phyloP scores from a whole-genome alignment of 108 stramenopile genomes.

The Skeletonema marinoi region DNA sequence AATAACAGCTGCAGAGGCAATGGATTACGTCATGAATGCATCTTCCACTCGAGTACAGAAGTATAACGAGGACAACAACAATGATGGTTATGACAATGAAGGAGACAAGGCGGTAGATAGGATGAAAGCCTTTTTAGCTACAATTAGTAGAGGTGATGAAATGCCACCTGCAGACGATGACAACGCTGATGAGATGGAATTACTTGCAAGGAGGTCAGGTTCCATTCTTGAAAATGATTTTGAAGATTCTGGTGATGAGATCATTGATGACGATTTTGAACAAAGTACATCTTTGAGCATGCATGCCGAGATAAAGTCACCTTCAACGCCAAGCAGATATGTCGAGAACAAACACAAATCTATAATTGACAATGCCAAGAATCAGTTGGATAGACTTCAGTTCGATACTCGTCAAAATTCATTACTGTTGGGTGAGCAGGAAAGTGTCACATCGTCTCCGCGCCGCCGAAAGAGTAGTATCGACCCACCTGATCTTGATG shows the following conservation, averaged over 20 bases:
- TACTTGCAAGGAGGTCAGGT: not conserved
- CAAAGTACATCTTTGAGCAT: conserved; percentile 39
- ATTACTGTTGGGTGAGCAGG: not conserved
- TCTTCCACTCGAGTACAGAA: conserved; percentile 1
- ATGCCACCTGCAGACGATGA: not conserved
- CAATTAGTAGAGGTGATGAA: conserved; percentile 6
- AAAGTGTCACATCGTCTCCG: not conserved
- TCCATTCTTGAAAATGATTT: conserved; percentile 12
- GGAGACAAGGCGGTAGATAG: conserved; percentile 3
- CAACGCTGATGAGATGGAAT: not conserved
- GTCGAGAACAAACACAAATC: conserved; percentile 24
- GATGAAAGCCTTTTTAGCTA: conserved; percentile 22
- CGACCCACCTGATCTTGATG: conserved; percentile 29
- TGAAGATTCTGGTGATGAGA: conserved; percentile 18
- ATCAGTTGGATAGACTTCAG: not conserved
- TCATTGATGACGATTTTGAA: conserved; percentile 37
- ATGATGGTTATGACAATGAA: not conserved
- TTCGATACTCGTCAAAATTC: not conserved
- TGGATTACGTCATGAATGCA: conserved; percentile 34
- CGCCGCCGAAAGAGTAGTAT: not conserved
- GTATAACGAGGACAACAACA: not conserved
- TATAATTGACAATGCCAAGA: not conserved
- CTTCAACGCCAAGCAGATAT: conserved; percentile 13
- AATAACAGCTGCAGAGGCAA: conserved; percentile 38
- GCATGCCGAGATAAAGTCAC: conserved; percentile 42